phyloP scores from a whole-genome alignment of 352 stramenopile species.

The Achlya hypogyna region DNA sequence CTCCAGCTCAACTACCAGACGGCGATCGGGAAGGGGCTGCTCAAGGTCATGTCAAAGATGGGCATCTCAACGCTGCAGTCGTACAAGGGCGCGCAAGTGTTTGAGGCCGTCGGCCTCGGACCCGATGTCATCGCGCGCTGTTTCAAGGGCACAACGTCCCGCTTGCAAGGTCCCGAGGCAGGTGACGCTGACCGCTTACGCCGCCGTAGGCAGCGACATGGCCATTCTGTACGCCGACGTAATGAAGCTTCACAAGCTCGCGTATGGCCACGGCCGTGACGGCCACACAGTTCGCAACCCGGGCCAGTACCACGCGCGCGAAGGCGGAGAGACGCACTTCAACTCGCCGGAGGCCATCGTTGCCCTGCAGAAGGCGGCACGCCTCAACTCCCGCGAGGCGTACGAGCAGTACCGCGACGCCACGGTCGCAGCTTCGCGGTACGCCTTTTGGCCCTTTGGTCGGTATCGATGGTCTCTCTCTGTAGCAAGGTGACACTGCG shows the following conservation, averaged over 20 bases:
- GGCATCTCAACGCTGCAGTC: conserved; percentile 92
- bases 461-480: conserved; percentile 2
- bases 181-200: neutral
- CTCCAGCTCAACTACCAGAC: conserved; percentile 59
- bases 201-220: conserved; percentile 78
- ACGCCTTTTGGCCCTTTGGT: neutral
- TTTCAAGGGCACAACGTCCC: conserved; percentile 79
- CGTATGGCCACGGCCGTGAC: conserved; percentile 67
- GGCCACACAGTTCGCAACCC: conserved; percentile 78
- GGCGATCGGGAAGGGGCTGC: conserved; percentile 55
- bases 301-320: conserved; percentile 93
- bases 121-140: conserved; percentile 87
- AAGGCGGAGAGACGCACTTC: conserved; percentile 92
- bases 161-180: conserved; percentile 62
- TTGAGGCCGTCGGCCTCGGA: conserved; percentile 91
- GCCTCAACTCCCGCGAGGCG: conserved; percentile 88
- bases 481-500: conserved; percentile 88
- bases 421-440: conserved; percentile 63
- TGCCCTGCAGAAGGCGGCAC: conserved; percentile 87
- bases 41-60: conserved; percentile 92
- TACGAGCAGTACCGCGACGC: conserved; percentile 90
- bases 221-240: conserved; percentile 94
- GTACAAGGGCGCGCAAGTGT: conserved; percentile 95
- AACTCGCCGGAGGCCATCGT: conserved; percentile 94
- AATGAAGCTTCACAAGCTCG: conserved; percentile 83